A percentile compares a stretch with the other conserved stretches of the same genome.
Evolutionary conservation across 768 basidiomycete genomes (phyloP).

Genomic region (Russula virescens): DNA sequence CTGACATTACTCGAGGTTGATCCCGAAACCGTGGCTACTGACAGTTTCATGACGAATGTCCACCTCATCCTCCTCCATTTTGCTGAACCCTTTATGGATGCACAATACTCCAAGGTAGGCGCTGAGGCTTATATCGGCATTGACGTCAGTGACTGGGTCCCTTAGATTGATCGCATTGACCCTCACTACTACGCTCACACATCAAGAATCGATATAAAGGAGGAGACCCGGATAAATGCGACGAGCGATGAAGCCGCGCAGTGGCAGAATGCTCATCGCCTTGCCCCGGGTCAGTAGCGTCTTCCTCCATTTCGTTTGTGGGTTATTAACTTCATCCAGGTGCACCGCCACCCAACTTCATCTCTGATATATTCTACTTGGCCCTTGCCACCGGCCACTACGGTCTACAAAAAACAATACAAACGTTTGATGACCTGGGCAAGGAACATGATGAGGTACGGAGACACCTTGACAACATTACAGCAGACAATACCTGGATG

Average conservation of each 20-base stretch:
- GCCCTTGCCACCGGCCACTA: conserved; percentile 84
- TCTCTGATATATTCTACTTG: conserved; percentile 92
- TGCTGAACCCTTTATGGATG: conserved; percentile 93
- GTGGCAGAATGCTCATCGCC: conserved; percentile 55
- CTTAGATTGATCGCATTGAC: conserved; percentile 88
- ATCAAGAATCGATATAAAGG: conserved; percentile 64
- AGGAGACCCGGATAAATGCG: conserved; percentile 92
- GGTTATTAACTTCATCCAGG: conserved; percentile 27
- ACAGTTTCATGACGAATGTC: conserved; percentile 90
- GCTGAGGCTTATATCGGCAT: neutral
- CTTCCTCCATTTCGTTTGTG: neutral
- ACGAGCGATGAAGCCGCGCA: conserved; percentile 78
- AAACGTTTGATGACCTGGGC: conserved; percentile 62
- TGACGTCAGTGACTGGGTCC: neutral
- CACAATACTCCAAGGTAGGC: conserved; percentile 75
- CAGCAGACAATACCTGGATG: conserved; percentile 77
- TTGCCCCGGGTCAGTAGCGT: conserved; percentile 37
- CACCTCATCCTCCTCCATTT: conserved; percentile 79
- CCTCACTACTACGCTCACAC: conserved; percentile 71
- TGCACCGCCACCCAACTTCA: conserved; percentile 78
- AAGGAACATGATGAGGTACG: conserved; percentile 75
- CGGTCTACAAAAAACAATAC: conserved; percentile 78
- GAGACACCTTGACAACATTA: conserved; percentile 67
- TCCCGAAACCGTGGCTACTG: conserved; percentile 75
- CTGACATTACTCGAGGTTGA: conserved; percentile 54